Evolutionary conservation across 1,284 basidiomycete species (phyloP), one percentile per base, ranked within the genome.

Genomic region (Cutaneotrichosporon sp.): DNA sequence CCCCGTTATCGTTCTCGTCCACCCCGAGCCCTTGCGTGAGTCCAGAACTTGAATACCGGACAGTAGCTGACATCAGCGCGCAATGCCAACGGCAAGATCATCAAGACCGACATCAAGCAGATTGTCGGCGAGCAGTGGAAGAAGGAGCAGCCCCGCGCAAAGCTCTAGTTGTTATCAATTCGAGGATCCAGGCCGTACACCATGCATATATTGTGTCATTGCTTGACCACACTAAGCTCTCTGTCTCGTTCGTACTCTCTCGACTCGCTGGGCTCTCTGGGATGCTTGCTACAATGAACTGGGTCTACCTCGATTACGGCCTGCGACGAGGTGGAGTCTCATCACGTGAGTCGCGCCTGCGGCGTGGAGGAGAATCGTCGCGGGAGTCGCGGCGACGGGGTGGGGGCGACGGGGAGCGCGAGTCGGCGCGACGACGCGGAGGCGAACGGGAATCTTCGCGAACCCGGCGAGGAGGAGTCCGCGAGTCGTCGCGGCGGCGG

Each of bases 111-210:
- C 29, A 27, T 53, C 49, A 64, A 64, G 56, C 31, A 64, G 22
- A 59, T 67, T 7, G 59, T 74, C 6, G 56, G 66, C 3, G 58
- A 60, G 25, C 29, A 64, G 51, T 77, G 72, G 72, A 66, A 73
- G 57, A 14, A 43, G 25, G 42, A 25, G 24, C 16, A 24, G 13
- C 42, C 47, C 7, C 46, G 50, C 29, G 59, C 59, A 10, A 61
- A 56, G 59, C 59, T 61, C 22, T 61, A 60, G 53, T 42, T 29
- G 20, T 34, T n/a, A 36, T 36, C 18, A 36, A 11, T 38, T 42
- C 29, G 5, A 29, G 29, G 20, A 22, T 22, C 20, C 31, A 36
- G 29, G 8, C 31, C 27, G 34, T 53, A 24, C 27, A 50, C 33
- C 20, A 53, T 53, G 51, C 51, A 38, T 38, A 24, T 33, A 13